Percentiles rank a stretch among this genome's conserved stretches.
Evolutionary conservation across 257 asterid genomes (phyloP).

Genomic region (Oldenlandia corymbosa): DNA sequence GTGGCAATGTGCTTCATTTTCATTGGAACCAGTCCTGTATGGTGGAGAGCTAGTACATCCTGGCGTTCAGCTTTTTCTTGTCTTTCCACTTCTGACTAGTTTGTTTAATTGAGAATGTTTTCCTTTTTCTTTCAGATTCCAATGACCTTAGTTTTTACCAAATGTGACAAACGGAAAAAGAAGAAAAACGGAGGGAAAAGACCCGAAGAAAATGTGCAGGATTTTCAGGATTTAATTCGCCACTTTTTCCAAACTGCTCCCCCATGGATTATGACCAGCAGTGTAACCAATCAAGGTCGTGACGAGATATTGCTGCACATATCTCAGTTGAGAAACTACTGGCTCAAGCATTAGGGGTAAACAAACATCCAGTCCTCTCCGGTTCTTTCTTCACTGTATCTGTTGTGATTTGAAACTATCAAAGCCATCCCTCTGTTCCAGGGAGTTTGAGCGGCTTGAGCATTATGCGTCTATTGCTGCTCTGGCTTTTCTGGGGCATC

Average conservation of each 20-base stretch:
- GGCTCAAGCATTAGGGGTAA: constrained; percentile 68
- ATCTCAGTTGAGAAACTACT: constrained; percentile 91
- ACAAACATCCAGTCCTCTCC: not conserved
- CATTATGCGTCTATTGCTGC: too few species aligned
- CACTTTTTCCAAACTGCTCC: constrained; percentile 69
- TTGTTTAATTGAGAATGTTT: not conserved
- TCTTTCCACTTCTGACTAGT: not conserved
- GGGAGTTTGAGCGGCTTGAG: not conserved
- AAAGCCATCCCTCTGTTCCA: too few species aligned
- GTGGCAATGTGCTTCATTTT: not conserved
- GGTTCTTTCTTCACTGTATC: not conserved
- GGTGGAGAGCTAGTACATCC: not conserved
- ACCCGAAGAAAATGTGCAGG: constrained; percentile 75
- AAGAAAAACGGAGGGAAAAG: constrained; percentile 85
- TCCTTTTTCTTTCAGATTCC: constrained; percentile 59
- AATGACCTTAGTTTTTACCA: constrained; percentile 85
- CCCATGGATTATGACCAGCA: constrained; percentile 98
- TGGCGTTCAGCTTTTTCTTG: not conserved
- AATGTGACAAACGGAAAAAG: constrained; percentile 95
- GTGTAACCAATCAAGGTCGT: constrained; percentile 91
- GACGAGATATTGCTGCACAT: constrained; percentile 91
- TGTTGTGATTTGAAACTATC: not conserved
- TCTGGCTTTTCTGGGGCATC: not conserved
- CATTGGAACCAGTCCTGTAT: not conserved
- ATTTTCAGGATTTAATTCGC: constrained; percentile 59